Base-by-base conservation (phyloP, 768 basidiomycete species). In the Russula sp. region DNA sequence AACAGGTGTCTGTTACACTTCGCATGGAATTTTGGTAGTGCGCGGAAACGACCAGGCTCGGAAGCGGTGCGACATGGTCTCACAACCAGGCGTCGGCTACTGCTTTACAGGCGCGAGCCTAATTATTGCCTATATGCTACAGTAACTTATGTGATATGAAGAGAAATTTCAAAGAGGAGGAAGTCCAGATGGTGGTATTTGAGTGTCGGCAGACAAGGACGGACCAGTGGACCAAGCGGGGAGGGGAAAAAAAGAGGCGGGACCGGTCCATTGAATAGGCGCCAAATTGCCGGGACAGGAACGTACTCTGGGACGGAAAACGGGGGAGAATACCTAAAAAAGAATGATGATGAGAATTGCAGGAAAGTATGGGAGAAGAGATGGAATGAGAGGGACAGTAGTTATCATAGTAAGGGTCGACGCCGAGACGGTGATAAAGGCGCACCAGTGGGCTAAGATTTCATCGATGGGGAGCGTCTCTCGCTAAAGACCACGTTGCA, bases 21-120 rank as follows among this genome's bases (percentile, higher is more conserved):
- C 40, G 36, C 26, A 30, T 18, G 54, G 28, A 57, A 44, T 28
- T 13, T 22, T 34, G n/a, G 48, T 40, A 53, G 18, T 34, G 11
- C 24, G 48, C 60, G 64, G 64, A 61, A 52, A 61, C 64, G 64
- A 65, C 32, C 51, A 52, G 59, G 60, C 38, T 65, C 64, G 64
- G 64, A 65, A 65, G 60, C 64, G 59, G 54, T 36, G 59, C 30
- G 54, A 58, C 40, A 26, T 46, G 53, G 18, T 32, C 20, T 38
- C 61, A 30, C 36, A 8, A n/a, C 38, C 8, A 53, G 38, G 16
- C 26, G 36, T 36, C 36, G n/a, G 38, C n/a, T 44, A 28, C 48
- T 53, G 32, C 34, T 5, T 52, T 22, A 52, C 50, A 14, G 32
- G 58, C 22, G 20, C n/a, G 51, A 46, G 42, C 16, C 5, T 46